Conservation (phyloP, 768 basidiomycete genomes). For the Tulasnella calospora region DNA sequence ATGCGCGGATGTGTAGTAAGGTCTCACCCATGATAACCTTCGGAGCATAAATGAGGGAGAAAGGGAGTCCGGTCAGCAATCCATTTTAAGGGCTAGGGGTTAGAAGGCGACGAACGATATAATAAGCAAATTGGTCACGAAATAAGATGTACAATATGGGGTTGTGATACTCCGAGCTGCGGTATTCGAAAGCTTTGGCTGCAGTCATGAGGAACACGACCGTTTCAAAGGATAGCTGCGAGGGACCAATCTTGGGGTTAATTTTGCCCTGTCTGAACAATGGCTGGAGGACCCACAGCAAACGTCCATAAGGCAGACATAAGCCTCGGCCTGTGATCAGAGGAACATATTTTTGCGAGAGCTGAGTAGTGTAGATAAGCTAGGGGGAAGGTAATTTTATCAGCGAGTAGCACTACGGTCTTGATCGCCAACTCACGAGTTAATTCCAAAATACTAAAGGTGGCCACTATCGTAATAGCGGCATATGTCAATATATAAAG, state of each 20-base stretch:
- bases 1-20: not conserved
- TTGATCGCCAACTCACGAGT: not conserved
- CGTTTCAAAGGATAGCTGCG: not conserved
- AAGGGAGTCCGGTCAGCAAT: not conserved
- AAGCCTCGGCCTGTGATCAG: not conserved
- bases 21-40: constrained; percentile 8
- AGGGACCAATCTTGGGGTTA: not conserved
- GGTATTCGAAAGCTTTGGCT: not conserved
- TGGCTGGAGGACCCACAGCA: not conserved
- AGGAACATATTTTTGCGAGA: not conserved
- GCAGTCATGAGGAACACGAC: constrained; percentile 8
- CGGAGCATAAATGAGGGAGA: not conserved
- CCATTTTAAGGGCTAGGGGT: not conserved
- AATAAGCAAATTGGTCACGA: constrained; percentile 2
- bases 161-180: constrained; percentile 1
- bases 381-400: not conserved
- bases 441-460: constrained; percentile 7
- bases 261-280: not conserved
- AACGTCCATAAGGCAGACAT: constrained; percentile 6
- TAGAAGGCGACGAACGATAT: not conserved
- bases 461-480: not conserved
- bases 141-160: not conserved
- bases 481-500: not conserved
- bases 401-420: not conserved
- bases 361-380: not conserved